Evolutionary conservation across 306 rosid genomes (phyloP), one percentile per base, ranked within the genome.

Genomic region (Quercus engelmannii): DNA sequence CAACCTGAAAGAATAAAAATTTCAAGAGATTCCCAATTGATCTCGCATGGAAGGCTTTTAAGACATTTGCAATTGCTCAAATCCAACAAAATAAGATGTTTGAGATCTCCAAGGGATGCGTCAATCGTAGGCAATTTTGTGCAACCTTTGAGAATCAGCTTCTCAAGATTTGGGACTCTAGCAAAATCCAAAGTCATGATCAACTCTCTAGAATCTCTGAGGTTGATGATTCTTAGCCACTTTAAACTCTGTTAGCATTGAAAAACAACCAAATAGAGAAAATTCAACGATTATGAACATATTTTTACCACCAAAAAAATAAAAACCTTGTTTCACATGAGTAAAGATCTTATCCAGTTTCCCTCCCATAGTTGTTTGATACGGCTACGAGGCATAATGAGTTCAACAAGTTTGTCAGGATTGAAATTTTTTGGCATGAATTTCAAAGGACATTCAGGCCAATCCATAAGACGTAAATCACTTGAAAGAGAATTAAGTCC

Each of bases 331-430:
- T 7, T 38, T 38, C 1, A 1, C 46, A n/a, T 15, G 6, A 4
- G 14, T 2, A 9, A 2, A 21, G 3, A 33, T 0, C 2, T 13
- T 79, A 81, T 87, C 85, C 61, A 55, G 0, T 1, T 7, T 18
- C 71, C 71, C 28, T 78, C 17, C 87, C 90, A 83, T 5, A 86
- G 80, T 8, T 72, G 20, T 49, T 54, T 21, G n/a, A 86, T 4
- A 4, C 17, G 12, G 49, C 83, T 86, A 12, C n/a, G 0, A 1
- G 58, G 71, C 74, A 86, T 6, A 15, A 25, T 28, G 30, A 85
- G 46, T 7, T 72, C 21, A 14, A 82, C 79, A 20, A 86, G 84
- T 0, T 78, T 82, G 35, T 71, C 28, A 0, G 72, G 46, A 2
- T 43, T 25, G 63, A 79, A 80, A 13, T 69, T 58, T 2, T 1